Base-by-base conservation (phyloP, 139 green algal species). In the Ostreobium quekettii region DNA sequence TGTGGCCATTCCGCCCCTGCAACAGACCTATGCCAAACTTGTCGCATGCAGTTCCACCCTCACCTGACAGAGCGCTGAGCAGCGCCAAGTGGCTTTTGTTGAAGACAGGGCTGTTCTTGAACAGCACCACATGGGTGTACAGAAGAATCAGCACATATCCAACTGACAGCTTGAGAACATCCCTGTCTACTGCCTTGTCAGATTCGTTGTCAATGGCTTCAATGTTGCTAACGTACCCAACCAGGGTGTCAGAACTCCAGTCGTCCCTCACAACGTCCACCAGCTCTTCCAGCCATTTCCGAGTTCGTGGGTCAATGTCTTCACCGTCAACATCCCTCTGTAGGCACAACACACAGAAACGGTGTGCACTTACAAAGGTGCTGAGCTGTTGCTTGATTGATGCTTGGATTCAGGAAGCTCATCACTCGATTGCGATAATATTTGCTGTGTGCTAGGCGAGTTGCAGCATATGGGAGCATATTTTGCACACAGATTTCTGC, bases 111-210 rank as follows among this genome's bases (percentile, higher is more conserved):
- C 47, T 75, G 70, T 75, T 75, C 19, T 60, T 60, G 8, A n/a
- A 71, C 24, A 75, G 47, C 24, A 66, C 70, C 1, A 71, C 28
- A 36, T 66, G 15, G 15, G 60, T 65, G 47, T 75, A 75, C 36
- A 57, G 1, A 28, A 75, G 33, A 3, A 75, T 61, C n/a, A 75
- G 60, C 28, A 75, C 46, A 47, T 71, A 71, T 37, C 70, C 70
- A 3, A 75, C 38, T 0, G 70, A 38, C 4, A 75, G 36, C 1
- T 47, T 32, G 4, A 1, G 4, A 1, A 75, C 38, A 31, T 75
- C 70, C 1, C 29, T n/a, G 32, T 71, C 37, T 29, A 64, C 47
- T 6, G 62, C 39, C 46, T 75, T 47, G 38, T 35, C 39, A 6
- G 60, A 71, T 24, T 56, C 60, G 0, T 65, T 15, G 7, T 48